phyloP scores from a whole-genome alignment of 2,329 filamentous ascomycete genomes.

The Zasmidium angulare region DNA sequence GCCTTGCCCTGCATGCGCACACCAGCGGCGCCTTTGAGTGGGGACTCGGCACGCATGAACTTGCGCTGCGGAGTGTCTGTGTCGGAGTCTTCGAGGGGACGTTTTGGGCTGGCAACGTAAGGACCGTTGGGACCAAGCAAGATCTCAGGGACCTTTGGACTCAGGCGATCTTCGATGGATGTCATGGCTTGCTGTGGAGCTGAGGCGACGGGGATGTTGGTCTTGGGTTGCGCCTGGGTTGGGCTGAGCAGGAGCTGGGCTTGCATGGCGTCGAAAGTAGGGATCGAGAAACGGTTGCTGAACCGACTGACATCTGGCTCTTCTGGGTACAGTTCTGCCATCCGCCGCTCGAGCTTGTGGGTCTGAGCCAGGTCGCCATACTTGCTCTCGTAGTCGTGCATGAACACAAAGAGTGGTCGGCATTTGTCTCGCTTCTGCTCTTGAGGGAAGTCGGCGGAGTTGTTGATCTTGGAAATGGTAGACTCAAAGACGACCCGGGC shows the following conservation, averaged over 20 bases:
- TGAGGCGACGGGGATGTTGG: constrained; percentile 5
- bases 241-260: constrained; percentile 84
- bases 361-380: constrained; percentile 93
- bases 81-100: constrained; percentile 61
- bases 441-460: constrained; percentile 64
- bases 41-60: constrained; percentile 83
- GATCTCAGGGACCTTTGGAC: constrained; percentile 21
- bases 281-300: constrained; percentile 67
- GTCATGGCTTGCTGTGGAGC: constrained; percentile 16
- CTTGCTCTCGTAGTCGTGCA: constrained; percentile 92
- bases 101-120: constrained; percentile 47
- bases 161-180: constrained; percentile 15
- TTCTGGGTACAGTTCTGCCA: constrained; percentile 89
- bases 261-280: constrained; percentile 75
- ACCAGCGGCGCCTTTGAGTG: constrained; percentile 85
- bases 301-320: constrained; percentile 78
- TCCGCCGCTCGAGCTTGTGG: constrained; percentile 83
- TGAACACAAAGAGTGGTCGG: constrained; percentile 83
- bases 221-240: constrained; percentile 65
- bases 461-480: constrained; percentile 71
- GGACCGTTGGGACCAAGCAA: constrained; percentile 36
- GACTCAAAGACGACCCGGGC: constrained; percentile 95
- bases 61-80: constrained; percentile 77
- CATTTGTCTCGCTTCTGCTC: constrained; percentile 55
- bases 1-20: constrained; percentile 71